Base-by-base conservation (phyloP, 164 flowering plant genomes). In the Platanus orientalis region DNA sequence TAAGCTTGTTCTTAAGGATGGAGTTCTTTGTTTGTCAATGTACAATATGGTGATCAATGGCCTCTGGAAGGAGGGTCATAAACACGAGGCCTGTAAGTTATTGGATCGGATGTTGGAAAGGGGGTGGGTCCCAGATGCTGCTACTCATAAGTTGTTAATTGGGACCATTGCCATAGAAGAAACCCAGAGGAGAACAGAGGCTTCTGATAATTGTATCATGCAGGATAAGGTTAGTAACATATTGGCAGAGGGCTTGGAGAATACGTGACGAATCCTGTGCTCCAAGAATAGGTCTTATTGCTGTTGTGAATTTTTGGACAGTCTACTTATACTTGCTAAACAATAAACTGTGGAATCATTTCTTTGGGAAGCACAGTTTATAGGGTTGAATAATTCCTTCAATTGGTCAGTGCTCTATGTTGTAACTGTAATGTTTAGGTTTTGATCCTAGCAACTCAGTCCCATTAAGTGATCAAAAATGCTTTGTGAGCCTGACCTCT, bases 111-210 rank as follows among this genome's bases (percentile, higher is more conserved):
- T 89, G 92, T 75, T 86, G 79, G 96, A 82, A 57, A 79, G 67
- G 52, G 96, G 92, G 44, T 84, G 82, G 87, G 83, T 89, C 20
- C 96, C 92, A 9, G 86, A 80, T 76, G 74, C 83, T 52, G 62
- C 32, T 62, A 84, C 92, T 30, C 96, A 89, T 66, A 72, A 67
- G 54, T 63, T 78, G 63, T 58, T 89, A 63, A 74, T 82, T 50
- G 81, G 90, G 16, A 79, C 78, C 44, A 45, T 19, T 66, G 70
- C 32, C 39, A 54, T 57, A 7, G 71, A 61, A 60, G 77, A 70
- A 48, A 50, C 23, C 9, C 58, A 52, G 30, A 26, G 21, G 1
- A 24, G 42, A 57, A 45, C 19, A 36, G 25, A 64, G 11, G 26
- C 50, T 42, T 27, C n/a, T 50, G 69, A 55, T 30, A 54, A 66